Evolutionary conservation across 2,329 filamentous ascomycete genomes (phyloP).

Genomic region (Ophiocordyceps polyrhachis-furcata): DNA sequence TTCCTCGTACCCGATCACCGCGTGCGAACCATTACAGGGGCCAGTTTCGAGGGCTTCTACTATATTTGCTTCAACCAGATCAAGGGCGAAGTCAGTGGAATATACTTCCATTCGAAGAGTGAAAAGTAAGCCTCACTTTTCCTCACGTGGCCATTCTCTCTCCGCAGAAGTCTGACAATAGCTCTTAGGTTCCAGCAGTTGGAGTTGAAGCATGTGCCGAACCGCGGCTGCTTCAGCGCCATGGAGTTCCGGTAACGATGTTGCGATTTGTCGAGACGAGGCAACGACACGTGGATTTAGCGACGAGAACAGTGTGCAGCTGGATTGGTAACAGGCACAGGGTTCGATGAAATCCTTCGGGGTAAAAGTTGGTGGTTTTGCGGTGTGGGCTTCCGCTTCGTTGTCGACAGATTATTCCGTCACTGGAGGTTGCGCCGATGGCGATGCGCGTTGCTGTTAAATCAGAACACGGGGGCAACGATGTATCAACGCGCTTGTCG

Average conservation of each 20-base stretch:
- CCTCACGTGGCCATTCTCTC: too few species aligned
- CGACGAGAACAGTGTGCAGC: conserved; percentile 1
- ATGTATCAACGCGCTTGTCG: not conserved
- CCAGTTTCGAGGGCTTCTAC: conserved; percentile 96
- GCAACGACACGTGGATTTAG: conserved; percentile 2
- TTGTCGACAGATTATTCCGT: not conserved
- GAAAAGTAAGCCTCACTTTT: conserved; percentile 54
- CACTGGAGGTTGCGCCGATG: not conserved
- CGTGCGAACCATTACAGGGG: conserved; percentile 76
- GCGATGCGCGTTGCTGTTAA: not conserved
- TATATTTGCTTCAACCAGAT: conserved; percentile 98
- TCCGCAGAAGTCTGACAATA: not conserved
- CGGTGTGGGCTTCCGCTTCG: not conserved
- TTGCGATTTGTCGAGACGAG: not conserved
- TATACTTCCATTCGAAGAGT: conserved; percentile 96
- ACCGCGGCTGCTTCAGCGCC: conserved; percentile 65
- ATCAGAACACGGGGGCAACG: not conserved
- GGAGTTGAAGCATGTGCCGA: conserved; percentile 72
- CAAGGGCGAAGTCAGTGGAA: conserved; percentile 69
- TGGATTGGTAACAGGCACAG: not conserved
- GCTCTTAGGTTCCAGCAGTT: conserved; percentile 66
- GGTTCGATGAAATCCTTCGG: not conserved
- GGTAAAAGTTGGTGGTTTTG: not conserved
- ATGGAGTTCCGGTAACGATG: conserved; percentile 51
- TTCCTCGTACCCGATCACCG: conserved; percentile 92